Percentiles rank a stretch among this genome's conserved stretches.
Conservation (phyloP, 345 rosid genomes). For the Psidium friedrichsthalianum region DNA sequence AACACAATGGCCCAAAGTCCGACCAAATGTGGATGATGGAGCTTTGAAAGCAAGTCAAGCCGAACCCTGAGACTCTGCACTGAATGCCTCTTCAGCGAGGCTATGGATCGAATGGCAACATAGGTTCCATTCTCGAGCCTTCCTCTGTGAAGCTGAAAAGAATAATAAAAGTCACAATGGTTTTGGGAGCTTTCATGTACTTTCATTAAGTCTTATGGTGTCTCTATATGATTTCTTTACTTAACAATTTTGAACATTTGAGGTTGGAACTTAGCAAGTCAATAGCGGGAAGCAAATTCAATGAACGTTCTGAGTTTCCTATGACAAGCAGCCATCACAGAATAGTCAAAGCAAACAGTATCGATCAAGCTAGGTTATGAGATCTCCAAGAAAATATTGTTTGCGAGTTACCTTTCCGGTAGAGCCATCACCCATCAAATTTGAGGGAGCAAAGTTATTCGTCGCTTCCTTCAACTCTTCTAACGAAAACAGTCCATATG, state of each 20-base stretch:
- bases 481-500: conserved; percentile 41
- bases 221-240: background rate
- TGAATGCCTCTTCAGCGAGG: conserved; percentile 51
- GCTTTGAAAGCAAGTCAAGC: conserved; percentile 71
- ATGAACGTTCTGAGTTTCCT: background rate
- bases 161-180: background rate
- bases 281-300: background rate
- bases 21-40: conserved; percentile 90
- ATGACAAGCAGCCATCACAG: background rate
- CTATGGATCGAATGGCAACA: conserved; percentile 54
- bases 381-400: background rate
- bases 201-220: background rate
- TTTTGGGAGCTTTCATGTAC: background rate
- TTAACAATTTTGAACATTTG: background rate
- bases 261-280: background rate
- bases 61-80: conserved; percentile 59
- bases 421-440: conserved; percentile 70
- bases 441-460: conserved; percentile 46
- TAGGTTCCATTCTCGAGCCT: conserved; percentile 64
- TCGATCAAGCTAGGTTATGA: background rate
- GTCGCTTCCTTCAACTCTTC: conserved; percentile 90
- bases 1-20: conserved; percentile 78
- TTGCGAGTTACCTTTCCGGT: conserved; percentile 59
- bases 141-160: conserved; percentile 74
- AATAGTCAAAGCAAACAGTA: background rate